Evolutionary conservation across 306 rosid genomes (phyloP).

Genomic region (Inga leiocalycina): DNA sequence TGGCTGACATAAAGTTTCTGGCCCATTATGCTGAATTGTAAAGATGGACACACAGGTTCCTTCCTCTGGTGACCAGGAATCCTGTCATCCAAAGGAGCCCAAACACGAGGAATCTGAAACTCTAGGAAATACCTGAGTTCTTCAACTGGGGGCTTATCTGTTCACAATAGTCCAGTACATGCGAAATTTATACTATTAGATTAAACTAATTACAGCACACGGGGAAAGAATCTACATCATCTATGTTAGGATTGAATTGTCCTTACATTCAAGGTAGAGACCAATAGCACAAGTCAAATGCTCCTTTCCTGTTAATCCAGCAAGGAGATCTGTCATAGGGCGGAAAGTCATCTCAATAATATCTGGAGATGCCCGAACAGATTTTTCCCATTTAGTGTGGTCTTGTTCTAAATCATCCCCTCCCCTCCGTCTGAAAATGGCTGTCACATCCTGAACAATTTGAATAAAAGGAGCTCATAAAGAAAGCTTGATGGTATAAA

Average conservation of each 20-base stretch:
- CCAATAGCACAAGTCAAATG: constrained; percentile 66
- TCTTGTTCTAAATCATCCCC: constrained; percentile 89
- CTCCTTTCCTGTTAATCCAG: constrained; percentile 63
- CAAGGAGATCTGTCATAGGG: constrained; percentile 72
- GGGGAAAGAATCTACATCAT: neutral
- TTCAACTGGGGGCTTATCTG: constrained; percentile 97
- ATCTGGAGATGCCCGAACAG: constrained; percentile 69
- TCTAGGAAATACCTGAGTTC: constrained; percentile 90
- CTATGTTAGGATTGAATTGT: constrained; percentile 1
- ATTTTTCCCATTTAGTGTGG: constrained; percentile 67
- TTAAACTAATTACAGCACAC: neutral
- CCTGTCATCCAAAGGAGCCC: constrained; percentile 78
- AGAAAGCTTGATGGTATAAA: constrained; percentile 15
- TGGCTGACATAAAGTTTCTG: constrained; percentile 89
- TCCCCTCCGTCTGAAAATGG: constrained; percentile 88
- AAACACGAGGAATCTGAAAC: constrained; percentile 82
- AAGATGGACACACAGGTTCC: constrained; percentile 95
- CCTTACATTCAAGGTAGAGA: constrained; percentile 91
- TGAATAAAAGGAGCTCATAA: constrained; percentile 33
- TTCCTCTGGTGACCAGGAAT: constrained; percentile 84
- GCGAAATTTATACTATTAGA: neutral
- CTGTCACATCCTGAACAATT: constrained; percentile 69
- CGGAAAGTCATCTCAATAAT: constrained; percentile 73
- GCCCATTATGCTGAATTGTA: constrained; percentile 97
- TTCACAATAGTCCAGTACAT: constrained; percentile 5